Conservation (phyloP, 148 eudicot species). For the Camellia sinensis region DNA sequence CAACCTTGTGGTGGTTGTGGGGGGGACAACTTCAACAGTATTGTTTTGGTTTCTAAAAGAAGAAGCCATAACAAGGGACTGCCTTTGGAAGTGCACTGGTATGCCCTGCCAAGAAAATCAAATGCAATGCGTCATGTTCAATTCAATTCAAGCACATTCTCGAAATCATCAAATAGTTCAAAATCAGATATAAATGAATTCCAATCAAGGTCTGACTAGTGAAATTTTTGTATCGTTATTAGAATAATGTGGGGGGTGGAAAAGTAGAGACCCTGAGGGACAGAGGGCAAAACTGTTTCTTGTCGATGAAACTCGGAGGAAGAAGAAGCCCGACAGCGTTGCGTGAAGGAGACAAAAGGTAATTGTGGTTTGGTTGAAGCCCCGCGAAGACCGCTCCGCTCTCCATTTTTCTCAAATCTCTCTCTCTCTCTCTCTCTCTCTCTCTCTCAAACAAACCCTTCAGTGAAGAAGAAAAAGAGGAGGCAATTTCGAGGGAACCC, state of each 20-base stretch:
- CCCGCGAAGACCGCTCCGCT: conserved; percentile 19
- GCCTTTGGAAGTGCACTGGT: conserved; percentile 27
- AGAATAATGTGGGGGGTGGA: not conserved
- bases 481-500: not conserved
- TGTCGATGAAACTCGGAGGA: conserved; percentile 19
- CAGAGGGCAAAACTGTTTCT: conserved; percentile 7
- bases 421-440: not conserved
- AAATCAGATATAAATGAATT: not conserved
- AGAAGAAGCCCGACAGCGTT: conserved; percentile 3
- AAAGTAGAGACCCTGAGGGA: conserved; percentile 34
- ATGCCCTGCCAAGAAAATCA: not conserved
- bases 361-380: conserved; percentile 5
- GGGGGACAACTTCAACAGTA: conserved; percentile 6
- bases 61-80: conserved; percentile 2
- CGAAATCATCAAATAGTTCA: not conserved
- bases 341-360: conserved; percentile 16
- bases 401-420: conserved; percentile 24
- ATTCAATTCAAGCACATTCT: not conserved
- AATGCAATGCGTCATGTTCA: not conserved
- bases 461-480: not conserved
- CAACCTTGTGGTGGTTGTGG: conserved; percentile 19
- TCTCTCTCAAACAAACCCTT: not conserved
- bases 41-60: not conserved
- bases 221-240: not conserved
- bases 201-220: too few species aligned